phyloP scores from a whole-genome alignment of 139 green algal genomes.

The Tetradesmus lagerheimii region DNA sequence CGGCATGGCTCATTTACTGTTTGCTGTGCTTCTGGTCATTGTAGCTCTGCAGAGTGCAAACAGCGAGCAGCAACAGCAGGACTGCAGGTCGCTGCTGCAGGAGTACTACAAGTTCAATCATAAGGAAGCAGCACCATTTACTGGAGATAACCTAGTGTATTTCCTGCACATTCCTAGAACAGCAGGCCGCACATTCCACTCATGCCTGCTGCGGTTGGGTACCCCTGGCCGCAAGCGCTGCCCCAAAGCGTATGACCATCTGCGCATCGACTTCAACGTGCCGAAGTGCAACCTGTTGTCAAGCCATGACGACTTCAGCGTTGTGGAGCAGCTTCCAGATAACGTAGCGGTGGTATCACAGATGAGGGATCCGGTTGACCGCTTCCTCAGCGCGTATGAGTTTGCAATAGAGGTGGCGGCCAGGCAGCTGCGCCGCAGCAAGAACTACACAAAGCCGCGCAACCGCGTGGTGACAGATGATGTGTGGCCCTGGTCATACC shows the following conservation, averaged over 20 bases:
- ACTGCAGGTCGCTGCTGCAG: slow-evolving; percentile 51
- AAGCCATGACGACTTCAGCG: slow-evolving; percentile 88
- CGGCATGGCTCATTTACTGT: background rate
- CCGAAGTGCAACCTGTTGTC: slow-evolving; percentile 77
- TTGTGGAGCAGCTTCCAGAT: slow-evolving; percentile 62
- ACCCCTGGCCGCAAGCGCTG: slow-evolving; percentile 59
- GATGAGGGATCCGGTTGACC: slow-evolving; percentile 78
- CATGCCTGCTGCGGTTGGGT: slow-evolving; percentile 36
- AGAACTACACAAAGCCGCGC: slow-evolving; percentile 45
- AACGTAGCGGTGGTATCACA: slow-evolving; percentile 66
- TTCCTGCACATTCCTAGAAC: slow-evolving; percentile 97
- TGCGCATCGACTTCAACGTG: slow-evolving; percentile 76
- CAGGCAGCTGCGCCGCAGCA: slow-evolving; percentile 43
- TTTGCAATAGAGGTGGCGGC: slow-evolving; percentile 81
- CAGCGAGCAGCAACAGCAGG: background rate
- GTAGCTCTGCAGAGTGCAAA: background rate
- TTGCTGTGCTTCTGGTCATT: background rate
- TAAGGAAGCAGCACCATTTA: slow-evolving; percentile 60
- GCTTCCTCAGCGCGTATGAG: slow-evolving; percentile 89
- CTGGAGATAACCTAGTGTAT: slow-evolving; percentile 81
- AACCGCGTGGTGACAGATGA: slow-evolving; percentile 78
- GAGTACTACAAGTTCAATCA: slow-evolving; percentile 59
- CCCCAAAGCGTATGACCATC: slow-evolving; percentile 86
- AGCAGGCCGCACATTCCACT: slow-evolving; percentile 88
- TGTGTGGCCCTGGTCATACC: slow-evolving; percentile 93